Evolutionary conservation across 345 rosid species (phyloP).

Genomic region (Geranium rotundifolium): DNA sequence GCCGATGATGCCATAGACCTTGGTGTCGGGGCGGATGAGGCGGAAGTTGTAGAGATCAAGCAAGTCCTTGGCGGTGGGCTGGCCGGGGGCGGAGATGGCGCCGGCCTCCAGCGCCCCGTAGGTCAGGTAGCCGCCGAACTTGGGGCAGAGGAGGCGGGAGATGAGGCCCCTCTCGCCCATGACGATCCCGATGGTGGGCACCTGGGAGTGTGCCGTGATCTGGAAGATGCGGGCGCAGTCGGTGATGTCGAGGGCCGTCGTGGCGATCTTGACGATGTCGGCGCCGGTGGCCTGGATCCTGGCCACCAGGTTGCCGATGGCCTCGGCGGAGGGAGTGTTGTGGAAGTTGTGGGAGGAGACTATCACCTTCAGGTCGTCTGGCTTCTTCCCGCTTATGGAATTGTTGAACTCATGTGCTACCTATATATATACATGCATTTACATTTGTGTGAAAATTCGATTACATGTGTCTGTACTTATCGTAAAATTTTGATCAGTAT

Average conservation of each 20-base stretch:
- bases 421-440: slow-evolving; percentile 9
- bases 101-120: slow-evolving; percentile 35
- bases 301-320: slow-evolving; percentile 26
- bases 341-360: slow-evolving; percentile 38
- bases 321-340: slow-evolving; percentile 31
- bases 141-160: slow-evolving; percentile 26
- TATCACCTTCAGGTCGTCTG: slow-evolving; percentile 27
- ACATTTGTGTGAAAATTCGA: too few relatives aligned
- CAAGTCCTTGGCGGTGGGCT: slow-evolving; percentile 30
- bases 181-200: slow-evolving; percentile 26
- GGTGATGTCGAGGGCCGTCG: slow-evolving; percentile 30
- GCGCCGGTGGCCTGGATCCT: slow-evolving; percentile 33
- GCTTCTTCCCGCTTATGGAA: slow-evolving; percentile 25
- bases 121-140: slow-evolving; percentile 31
- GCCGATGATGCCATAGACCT: slow-evolving; percentile 30
- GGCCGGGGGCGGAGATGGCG: slow-evolving; percentile 29
- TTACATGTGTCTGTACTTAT: too few relatives aligned
- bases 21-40: slow-evolving; percentile 26
- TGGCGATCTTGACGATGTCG: slow-evolving; percentile 31
- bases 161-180: slow-evolving; percentile 35
- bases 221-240: slow-evolving; percentile 29
- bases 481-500: too few relatives aligned
- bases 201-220: slow-evolving; percentile 28
- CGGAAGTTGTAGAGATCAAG: slow-evolving; percentile 28
- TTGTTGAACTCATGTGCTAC: slow-evolving; percentile 36